These are phyloP conservation scores for Cylindrotheca closterium DNA, from an alignment of 108 stramenopile genomes.

Conservation along the genomic window DNA sequence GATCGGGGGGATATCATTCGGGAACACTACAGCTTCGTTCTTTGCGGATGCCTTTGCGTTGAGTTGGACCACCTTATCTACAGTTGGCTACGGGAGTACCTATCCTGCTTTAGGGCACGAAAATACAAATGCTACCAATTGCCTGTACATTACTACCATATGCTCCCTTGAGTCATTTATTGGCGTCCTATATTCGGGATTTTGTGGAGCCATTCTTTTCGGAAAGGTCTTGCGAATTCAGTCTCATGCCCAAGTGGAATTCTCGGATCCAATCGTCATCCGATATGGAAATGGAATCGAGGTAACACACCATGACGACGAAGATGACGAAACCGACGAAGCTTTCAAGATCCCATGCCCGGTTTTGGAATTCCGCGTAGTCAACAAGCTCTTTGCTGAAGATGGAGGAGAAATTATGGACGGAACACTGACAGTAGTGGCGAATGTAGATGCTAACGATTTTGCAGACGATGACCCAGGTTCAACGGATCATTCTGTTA, in stretches of 20 bases:
- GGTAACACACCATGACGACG: conserved; percentile 19
- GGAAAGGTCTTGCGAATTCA: conserved; percentile 77
- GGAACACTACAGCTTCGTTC: background rate
- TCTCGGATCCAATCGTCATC: conserved; percentile 74
- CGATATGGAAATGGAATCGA: conserved; percentile 66
- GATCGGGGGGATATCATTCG: conserved; percentile 33
- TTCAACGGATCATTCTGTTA: conserved; percentile 1
- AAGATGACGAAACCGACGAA: conserved; percentile 30
- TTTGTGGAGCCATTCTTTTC: conserved; percentile 78
- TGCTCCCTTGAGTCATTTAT: conserved; percentile 70
- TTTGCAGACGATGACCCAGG: conserved; percentile 18
- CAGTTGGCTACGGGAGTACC: conserved; percentile 71
- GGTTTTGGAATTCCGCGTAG: conserved; percentile 70
- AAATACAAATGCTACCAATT: conserved; percentile 40
- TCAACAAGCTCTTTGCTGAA: conserved; percentile 68
- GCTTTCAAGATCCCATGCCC: conserved; percentile 62
- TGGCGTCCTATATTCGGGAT: conserved; percentile 72
- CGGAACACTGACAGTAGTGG: conserved; percentile 68
- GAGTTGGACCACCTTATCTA: conserved; percentile 77
- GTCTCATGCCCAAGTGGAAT: conserved; percentile 64
- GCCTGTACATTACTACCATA: conserved; percentile 54
- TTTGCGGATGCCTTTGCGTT: conserved; percentile 71
- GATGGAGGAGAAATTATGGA: conserved; percentile 75
- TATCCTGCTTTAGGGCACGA: conserved; percentile 59
- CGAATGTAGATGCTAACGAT: conserved; percentile 60